phyloP scores from a whole-genome alignment of 1,139 yeast species.

The Diutina neorugosa region DNA sequence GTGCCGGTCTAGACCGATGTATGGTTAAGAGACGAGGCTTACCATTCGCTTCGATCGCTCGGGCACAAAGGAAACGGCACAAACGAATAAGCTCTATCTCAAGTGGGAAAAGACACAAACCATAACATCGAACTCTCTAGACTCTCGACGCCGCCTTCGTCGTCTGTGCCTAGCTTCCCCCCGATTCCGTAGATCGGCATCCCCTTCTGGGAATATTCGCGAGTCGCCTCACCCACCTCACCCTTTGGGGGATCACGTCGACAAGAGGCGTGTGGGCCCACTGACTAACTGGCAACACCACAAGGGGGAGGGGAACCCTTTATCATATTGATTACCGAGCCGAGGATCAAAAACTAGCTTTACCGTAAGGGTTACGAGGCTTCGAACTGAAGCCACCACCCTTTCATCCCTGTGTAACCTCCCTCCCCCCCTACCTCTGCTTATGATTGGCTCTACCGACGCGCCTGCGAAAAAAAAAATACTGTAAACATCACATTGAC shows the following conservation, averaged over 20 bases:
- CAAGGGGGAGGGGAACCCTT: no score
- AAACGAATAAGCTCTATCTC: background rate
- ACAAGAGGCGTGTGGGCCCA: no score
- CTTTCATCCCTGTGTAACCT: background rate
- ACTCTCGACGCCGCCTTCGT: background rate
- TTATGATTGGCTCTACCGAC: background rate
- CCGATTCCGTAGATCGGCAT: background rate
- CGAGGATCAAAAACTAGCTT: no score
- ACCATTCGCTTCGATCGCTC: background rate
- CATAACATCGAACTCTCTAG: no score
- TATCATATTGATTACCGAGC: no score
- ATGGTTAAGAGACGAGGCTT: background rate
- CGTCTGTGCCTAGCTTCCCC: background rate
- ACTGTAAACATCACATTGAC: background rate
- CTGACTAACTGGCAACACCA: no score
- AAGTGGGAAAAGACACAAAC: background rate
- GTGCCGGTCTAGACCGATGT: background rate
- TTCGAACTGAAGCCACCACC: background rate
- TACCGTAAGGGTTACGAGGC: background rate
- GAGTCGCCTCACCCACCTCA: background rate
- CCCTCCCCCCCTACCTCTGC: background rate
- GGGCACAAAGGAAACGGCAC: background rate
- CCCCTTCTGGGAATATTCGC: background rate
- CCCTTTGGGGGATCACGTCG: background rate
- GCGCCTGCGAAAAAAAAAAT: background rate